Evolutionary conservation across 208 protist genomes (phyloP), one percentile per base, ranked within the genome.

Genomic region (Novymonas esmeraldas): DNA sequence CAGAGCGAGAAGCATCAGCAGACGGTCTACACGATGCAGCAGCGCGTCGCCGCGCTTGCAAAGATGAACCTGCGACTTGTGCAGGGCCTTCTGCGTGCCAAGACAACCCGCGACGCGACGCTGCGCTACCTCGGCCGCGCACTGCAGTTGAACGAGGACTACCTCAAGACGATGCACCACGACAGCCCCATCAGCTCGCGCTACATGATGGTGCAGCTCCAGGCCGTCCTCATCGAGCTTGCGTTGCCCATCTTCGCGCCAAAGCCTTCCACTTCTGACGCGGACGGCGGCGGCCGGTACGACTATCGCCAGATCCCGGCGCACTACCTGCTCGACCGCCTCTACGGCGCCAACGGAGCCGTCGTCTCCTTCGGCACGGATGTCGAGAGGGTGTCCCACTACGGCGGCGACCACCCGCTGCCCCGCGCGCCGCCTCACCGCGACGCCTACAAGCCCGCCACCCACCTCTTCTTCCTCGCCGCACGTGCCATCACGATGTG

Each of bases 391-490:
- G 83, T 96, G 34, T 69, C 70, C 18, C 87, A 93, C 73, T 94
- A 78, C 59, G 64, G 64, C 26, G 72, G 78, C 52, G 78, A 75
- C 42, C 71, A 77, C 52, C 83, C 88, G n/a, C 65, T 94, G 2
- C 92, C 92, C 1, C 31, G 2, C 6, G 44, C 29, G 6, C 64
- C 64, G 31, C 28, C 64, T 16, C 38, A 72, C 55, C 20, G 55
- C 22, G 58, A 57, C n/a, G 62, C 76, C 11, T 96, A 90, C 76
- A 90, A 87, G 58, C 78, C 89, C 3, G 56, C 65, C 7, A 73
- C 82, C 5, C 88, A 96, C 68, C 64, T 96, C 51, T 96, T 96
- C 71, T 96, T 93, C 74, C 72, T 91, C 9, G 85, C 87, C 14
- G 67, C 81, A 5, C 84, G 87, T 14, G 81, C 74, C 14, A 55